Percentiles rank a stretch among this genome's conserved stretches.
Evolutionary conservation across 208 protist species (phyloP).

Genomic region (Wallacemonas sp.): DNA sequence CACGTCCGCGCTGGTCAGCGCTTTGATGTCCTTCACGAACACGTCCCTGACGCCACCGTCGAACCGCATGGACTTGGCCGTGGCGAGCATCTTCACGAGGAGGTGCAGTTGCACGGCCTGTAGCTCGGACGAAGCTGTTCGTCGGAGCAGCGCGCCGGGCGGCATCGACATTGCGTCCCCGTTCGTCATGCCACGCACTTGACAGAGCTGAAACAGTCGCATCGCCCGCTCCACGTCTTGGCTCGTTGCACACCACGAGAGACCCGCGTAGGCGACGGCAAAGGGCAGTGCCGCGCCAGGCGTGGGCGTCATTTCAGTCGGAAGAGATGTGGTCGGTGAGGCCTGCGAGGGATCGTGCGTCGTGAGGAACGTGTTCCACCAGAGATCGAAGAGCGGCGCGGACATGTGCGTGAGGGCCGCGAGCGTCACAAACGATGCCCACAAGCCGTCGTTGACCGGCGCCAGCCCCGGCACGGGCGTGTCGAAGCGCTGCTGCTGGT

Average conservation of each 20-base stretch:
- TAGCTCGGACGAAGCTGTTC: conserved; percentile 7
- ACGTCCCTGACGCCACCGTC: conserved; percentile 75
- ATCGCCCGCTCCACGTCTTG: conserved; percentile 71
- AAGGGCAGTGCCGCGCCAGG: conserved; percentile 63
- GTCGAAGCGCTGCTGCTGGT: background rate
- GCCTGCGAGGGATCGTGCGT: too few species aligned
- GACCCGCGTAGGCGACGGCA: conserved; percentile 50
- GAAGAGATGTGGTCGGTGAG: too few species aligned
- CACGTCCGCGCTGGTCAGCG: conserved; percentile 46
- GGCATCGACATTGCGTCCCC: background rate
- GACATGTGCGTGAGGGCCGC: conserved; percentile 53
- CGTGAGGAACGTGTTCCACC: conserved; percentile 57
- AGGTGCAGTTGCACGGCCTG: conserved; percentile 70
- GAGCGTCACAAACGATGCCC: conserved; percentile 59
- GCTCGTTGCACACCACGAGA: conserved; percentile 65
- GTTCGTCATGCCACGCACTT: conserved; percentile 46
- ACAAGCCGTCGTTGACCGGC: conserved; percentile 31
- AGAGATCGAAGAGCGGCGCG: conserved; percentile 80
- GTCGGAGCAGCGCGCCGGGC: background rate
- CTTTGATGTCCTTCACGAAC: conserved; percentile 70
- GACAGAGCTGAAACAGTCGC: conserved; percentile 60
- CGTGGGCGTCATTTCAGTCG: too few species aligned
- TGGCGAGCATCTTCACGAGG: conserved; percentile 76
- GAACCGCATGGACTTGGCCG: conserved; percentile 64
- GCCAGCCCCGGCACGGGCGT: background rate